Base-by-base conservation (phyloP, 805 yeast genomes). In the Huiozyma sinensis region DNA sequence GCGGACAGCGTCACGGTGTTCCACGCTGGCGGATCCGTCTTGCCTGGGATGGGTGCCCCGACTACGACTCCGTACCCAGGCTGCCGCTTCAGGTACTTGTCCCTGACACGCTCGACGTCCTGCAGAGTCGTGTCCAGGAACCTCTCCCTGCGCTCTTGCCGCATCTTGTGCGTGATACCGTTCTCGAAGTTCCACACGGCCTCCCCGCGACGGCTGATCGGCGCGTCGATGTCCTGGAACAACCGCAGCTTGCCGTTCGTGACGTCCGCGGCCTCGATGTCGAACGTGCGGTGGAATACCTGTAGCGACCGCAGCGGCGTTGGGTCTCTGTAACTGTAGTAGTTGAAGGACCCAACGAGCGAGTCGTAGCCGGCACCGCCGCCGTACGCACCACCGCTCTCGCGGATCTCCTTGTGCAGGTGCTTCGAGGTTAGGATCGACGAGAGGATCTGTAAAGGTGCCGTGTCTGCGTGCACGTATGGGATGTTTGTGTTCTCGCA, bases 311-410 rank as follows among this genome's bases (percentile, higher is more conserved):
- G 75, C 34, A 72, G 58, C 1, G 96, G 86, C 50, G 85, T 81
- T 12, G 98, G 98, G 61, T 92, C 98, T 53, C 98, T 75, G 67
- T 90, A 92, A 0, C 97, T 88, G 65, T 83, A 92, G 65, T 73
- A 87, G 32, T 83, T 75, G 55, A 90, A 77, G 2, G 80, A 54
- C 0, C 97, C 97, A 41, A 83, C 86, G 24, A 85, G 59, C 0
- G 90, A 87, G 58, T 81, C 84, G 60, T 81, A 92, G 6, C 75
- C 66, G 5, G 95, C 83, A 4, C 98, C 98, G 6, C 95, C 97
- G 6, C 98, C 98, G 58, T 92, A 92, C 0, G 98, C 98, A 47
- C 98, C 98, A 45, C 95, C 95, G 56, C 90, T 79, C 58, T 92
- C 98, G 51, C 98, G 76, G 34, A 92, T 79, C 50, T 88, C 95